Evolutionary conservation across 331 rosid species (phyloP).

Genomic region (Quercus phellos): DNA sequence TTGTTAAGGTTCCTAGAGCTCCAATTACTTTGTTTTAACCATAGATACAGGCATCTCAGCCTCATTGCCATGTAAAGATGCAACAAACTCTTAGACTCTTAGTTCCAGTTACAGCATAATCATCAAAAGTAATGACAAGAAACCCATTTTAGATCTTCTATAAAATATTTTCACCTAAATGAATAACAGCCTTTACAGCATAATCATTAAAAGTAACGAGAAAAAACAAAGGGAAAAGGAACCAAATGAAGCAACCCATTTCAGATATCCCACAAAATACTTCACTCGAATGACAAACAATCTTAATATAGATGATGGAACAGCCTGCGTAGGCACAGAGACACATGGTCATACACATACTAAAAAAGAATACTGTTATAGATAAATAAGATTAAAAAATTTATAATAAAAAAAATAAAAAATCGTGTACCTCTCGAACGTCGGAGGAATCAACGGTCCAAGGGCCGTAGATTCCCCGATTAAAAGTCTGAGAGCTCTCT

Average conservation of each 20-base stretch:
- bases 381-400: not conserved
- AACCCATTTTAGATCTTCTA: not conserved
- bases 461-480: constrained; percentile 77
- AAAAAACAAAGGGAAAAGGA: too few relatives aligned
- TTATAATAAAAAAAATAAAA: not conserved
- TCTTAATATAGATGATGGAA: not conserved
- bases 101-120: too few relatives aligned
- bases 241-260: too few relatives aligned
- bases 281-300: too few relatives aligned
- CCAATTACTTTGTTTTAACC: not conserved
- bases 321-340: not conserved
- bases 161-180: not conserved
- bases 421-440: constrained; percentile 55
- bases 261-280: too few relatives aligned
- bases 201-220: too few relatives aligned
- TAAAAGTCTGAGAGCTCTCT: constrained; percentile 38
- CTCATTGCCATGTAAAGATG: not conserved
- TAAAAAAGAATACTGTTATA: not conserved
- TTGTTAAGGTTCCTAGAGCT: not conserved
- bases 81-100: not conserved
- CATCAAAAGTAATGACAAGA: not conserved
- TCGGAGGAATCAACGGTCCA: constrained; percentile 74
- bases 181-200: not conserved
- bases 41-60: not conserved
- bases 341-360: not conserved